A percentile compares a stretch with the other conserved stretches of the same genome.
Conservation (phyloP, 164 flowering plant genomes). For the grape (Vitis vinifera) region ASM3070453v1 NC_081818.1:2863501-2864000, state of each 20-base stretch:
- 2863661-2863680: slow-evolving; percentile 23
- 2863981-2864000: slow-evolving; percentile 26
- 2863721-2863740: slow-evolving; percentile 41
- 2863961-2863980: slow-evolving; percentile 28
- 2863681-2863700: slow-evolving; percentile 35
- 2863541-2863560: slow-evolving; percentile 52
- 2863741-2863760: slow-evolving; percentile 48
- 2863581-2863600: slow-evolving; percentile 32
- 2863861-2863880: slow-evolving; percentile 35
- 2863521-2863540: slow-evolving; percentile 33
- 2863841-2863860: slow-evolving; percentile 41
- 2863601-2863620: slow-evolving; percentile 33
- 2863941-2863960: slow-evolving; percentile 36
- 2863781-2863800: slow-evolving; percentile 35
- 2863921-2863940: slow-evolving; percentile 47
- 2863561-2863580: slow-evolving; percentile 30
- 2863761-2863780: slow-evolving; percentile 23
- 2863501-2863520: slow-evolving; percentile 20
- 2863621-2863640: slow-evolving; percentile 43
- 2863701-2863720: slow-evolving; percentile 29
- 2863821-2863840: slow-evolving; percentile 46
- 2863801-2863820: slow-evolving; percentile 29
- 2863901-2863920: slow-evolving; percentile 42
- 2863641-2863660: slow-evolving; percentile 37
- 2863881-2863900: slow-evolving; percentile 31